Base-by-base conservation (phyloP, 331 rosid species). In the Rhamnella rubrinervis region DNA sequence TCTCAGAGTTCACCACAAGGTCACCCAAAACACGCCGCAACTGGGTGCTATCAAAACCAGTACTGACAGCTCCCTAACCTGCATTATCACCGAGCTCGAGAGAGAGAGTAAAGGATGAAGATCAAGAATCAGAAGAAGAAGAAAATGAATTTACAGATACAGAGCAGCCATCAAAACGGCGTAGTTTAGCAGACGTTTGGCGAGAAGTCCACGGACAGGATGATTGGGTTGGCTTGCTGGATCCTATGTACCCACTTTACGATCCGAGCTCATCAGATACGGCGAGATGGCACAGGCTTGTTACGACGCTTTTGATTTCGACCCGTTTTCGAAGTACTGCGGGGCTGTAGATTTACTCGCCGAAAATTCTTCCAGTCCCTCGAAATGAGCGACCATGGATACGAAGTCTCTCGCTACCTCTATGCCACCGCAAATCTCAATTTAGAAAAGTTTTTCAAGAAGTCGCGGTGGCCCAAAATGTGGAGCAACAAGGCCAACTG, bases 221-320 rank as follows among this genome's bases (percentile, higher is more conserved):
- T 63, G 83, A 92, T 13, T 92, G 97, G 95, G 86, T 72, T 6
- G 96, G 97, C 6, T 62, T 92, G 56, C 84, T 89, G 1, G 96
- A 89, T 61, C 97, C 92, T 1, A 82, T 92, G 86, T 78, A 85
- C 77, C 83, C 83, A 4, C 75, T 89, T 66, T 92, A 4, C 81
- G 96, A 2, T 69, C 79, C 0, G 96, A 92, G 61, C 77, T 92
- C 1, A 84, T 92, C 72, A 88, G 96, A 8, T 89, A 89, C 63
- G 97, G 97, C 19, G 97, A 92, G 55, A 89, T 89, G 96, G 96
- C 97, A 15, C 97, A 92, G 65, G 83, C 95, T 38, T 89, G 96
- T 71, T 92, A 92, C 82, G 97, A 92, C 73, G 97, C 90, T 20
- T 92, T 92, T 77, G 93, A 92, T 67, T 89, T 83, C 83, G 97